phyloP scores from a whole-genome alignment of 1,284 basidiomycete species.

The Rhizoctonia solani region DNA sequence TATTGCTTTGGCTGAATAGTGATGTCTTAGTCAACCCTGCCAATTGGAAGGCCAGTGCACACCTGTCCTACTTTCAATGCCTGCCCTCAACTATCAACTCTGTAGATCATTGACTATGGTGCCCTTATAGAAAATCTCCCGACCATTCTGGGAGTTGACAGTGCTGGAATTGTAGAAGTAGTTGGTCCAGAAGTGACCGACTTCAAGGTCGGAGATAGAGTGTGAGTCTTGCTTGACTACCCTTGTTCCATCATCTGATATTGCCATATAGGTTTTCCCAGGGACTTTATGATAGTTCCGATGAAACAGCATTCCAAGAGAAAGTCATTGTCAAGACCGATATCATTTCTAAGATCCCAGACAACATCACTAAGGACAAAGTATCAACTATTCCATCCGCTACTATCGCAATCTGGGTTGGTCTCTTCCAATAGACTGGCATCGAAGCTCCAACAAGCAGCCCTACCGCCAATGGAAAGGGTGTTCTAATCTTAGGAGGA shows the following conservation, averaged over 20 bases:
- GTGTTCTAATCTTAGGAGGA: slow-evolving; percentile 52
- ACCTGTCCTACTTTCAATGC: no score
- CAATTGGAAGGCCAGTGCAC: no score
- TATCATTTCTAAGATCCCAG: slow-evolving; percentile 45
- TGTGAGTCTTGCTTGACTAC: slow-evolving; percentile 50
- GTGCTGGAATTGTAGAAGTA: slow-evolving; percentile 58
- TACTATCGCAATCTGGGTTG: slow-evolving; percentile 11
- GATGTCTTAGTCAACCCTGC: no score
- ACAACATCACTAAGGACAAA: slow-evolving; percentile 53
- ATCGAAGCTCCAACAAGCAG: slow-evolving; percentile 41
- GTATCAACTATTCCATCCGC: slow-evolving; percentile 47
- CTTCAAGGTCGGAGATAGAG: slow-evolving; percentile 60
- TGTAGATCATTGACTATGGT: no score
- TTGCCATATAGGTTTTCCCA: slow-evolving; percentile 49
- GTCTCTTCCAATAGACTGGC: neutral
- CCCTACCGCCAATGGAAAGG: slow-evolving; percentile 48
- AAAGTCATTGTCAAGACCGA: slow-evolving; percentile 52
- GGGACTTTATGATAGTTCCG: slow-evolving; percentile 46
- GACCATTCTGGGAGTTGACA: slow-evolving; percentile 59
- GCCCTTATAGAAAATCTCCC: slow-evolving; percentile 48
- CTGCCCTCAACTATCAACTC: no score
- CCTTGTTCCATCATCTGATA: neutral
- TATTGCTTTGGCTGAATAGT: neutral
- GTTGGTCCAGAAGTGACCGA: slow-evolving; percentile 57
- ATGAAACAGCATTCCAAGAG: slow-evolving; percentile 55